Base-by-base conservation (phyloP, 2,329 filamentous ascomycete genomes). In the Parasarocladium wereldwijsianum region DNA sequence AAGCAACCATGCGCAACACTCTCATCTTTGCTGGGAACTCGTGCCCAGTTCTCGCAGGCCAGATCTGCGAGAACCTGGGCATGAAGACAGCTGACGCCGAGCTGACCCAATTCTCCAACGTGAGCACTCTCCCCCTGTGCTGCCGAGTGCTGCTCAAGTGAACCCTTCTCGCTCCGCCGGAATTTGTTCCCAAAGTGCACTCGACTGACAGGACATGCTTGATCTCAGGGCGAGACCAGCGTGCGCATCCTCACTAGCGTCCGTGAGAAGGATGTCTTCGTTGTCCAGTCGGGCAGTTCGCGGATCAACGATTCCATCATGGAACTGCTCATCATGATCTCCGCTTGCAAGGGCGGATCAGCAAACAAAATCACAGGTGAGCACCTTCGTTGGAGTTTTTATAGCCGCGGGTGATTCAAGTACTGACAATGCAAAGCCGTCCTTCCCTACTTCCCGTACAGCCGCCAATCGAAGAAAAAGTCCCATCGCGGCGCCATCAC, bases 321-420 rank as follows among this genome's bases (percentile, higher is more conserved):
- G 85, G 90, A 98, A 66, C 70, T 98, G 50, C 70, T 98, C 50
- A 96, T 98, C 57, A 93, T 98, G 83, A 94, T 96, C 46, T 90
- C 83, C 40, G 90, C 90, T 43, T 98, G 90, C 69, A 96, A 94
- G 58, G 86, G 90, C 48, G 90, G 87, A 41, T 96, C 90, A 32
- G 83, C 90, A 38, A 93, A 86, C 62, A 93, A 90, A 47, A 81
- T 96, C 50, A 96, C 87, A 44, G 87, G 87, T 93, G 64, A 43
- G 69, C 55, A 37, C 27, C 31, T 19, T 17, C 5, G 24, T 12
- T 17, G 13, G 8, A 29, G 4, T 9, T 14, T 21, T 14, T n/a
- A n/a, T 10, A 8, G 12, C 13, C 12, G 13, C 8, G 9, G 7
- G 23, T 12, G 6, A 24, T 13, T 8, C 25, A 38, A 31, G 22